Percentiles rank a stretch among this genome's conserved stretches.
Evolutionary conservation across 495 filamentous ascomycete species (phyloP).

Genomic region (Neurospora sp.): DNA sequence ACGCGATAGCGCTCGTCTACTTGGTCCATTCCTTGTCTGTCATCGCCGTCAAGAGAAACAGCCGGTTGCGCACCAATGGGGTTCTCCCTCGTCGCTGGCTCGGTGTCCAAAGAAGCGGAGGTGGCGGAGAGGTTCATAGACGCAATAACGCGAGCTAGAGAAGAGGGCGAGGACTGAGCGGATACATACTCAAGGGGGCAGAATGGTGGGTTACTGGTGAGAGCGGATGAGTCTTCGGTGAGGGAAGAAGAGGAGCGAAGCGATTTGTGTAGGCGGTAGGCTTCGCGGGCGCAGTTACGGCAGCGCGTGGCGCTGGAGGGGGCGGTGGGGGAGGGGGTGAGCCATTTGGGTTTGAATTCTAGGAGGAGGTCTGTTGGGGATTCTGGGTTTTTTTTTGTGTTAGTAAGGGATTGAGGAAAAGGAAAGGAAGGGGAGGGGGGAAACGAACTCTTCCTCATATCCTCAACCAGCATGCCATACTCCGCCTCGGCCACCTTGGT

Average conservation of each 20-base stretch:
- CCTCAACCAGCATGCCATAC: slow-evolving; percentile 64
- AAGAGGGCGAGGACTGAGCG: background rate
- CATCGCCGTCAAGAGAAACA: background rate
- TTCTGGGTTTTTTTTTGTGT: slow-evolving; percentile 6
- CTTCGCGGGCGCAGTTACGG: slow-evolving; percentile 74
- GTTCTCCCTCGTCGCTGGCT: background rate
- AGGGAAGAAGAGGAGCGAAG: slow-evolving; percentile 14
- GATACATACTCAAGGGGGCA: background rate
- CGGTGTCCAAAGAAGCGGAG: background rate
- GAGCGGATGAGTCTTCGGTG: background rate
- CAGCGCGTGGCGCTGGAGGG: slow-evolving; percentile 57
- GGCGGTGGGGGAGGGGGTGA: slow-evolving; percentile 70
- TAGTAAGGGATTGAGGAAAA: background rate
- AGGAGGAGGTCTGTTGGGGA: slow-evolving; percentile 37
- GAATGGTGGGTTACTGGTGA: background rate
- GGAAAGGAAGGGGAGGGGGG: background rate
- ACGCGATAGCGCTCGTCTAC: background rate
- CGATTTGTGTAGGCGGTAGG: slow-evolving; percentile 31
- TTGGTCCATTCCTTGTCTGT: background rate
- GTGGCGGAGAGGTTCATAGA: background rate
- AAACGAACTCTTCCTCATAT: slow-evolving; percentile 53
- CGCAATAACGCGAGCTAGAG: background rate
- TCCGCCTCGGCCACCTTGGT: slow-evolving; percentile 50
- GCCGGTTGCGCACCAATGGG: background rate
- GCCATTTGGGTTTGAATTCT: slow-evolving; percentile 96